Base-by-base conservation (phyloP, 1,139 yeast species). In the Nakaseomyces uthaithaninus region DNA sequence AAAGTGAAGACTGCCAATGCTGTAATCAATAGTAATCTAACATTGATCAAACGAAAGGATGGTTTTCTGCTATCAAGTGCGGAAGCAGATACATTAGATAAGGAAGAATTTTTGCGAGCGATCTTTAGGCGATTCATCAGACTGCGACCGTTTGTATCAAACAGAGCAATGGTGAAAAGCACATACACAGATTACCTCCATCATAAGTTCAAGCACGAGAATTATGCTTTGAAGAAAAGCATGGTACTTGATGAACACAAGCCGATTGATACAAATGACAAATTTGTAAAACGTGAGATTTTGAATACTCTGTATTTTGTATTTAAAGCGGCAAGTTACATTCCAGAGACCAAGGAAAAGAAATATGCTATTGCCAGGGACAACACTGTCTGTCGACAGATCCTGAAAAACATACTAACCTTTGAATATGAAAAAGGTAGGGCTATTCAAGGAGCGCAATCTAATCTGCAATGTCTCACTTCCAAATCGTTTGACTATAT, bases 351-450 rank as follows among this genome's bases (percentile, higher is more conserved):
- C 2, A 24, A 41, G 10, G 22, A n/a, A 7, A n/a, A 14, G 3
- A 41, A 40, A 19, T 26, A 30, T 18, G 38, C 33, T 7, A 15
- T 45, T 10, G 45, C 43, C 19, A 39, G 41, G 18, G 55, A 52
- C 18, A 47, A 49, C 23, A 38, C 45, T 6, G 30, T 36, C 12
- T 54, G 58, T 31, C 47, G 47, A 15, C 51, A 47, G 28, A 48
- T 59, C 6, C 27, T 57, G 15, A 58, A 56, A 38, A 59, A 58
- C 39, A 22, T 57, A 14, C 36, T 58, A 12, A 49, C 60, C 2
- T 38, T 52, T 27, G 59, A 57, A 35, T 54, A 45, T 42, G 51
- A 54, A 31, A 54, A 52, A 36, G 24, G 30, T 7, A 28, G 9
- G 18, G 12, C 19, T 17, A 18, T 11, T 14, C 24, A 20, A 2